Base-by-base conservation (phyloP, 179 eudicot genomes). In the Patellifolia procumbens region DNA sequence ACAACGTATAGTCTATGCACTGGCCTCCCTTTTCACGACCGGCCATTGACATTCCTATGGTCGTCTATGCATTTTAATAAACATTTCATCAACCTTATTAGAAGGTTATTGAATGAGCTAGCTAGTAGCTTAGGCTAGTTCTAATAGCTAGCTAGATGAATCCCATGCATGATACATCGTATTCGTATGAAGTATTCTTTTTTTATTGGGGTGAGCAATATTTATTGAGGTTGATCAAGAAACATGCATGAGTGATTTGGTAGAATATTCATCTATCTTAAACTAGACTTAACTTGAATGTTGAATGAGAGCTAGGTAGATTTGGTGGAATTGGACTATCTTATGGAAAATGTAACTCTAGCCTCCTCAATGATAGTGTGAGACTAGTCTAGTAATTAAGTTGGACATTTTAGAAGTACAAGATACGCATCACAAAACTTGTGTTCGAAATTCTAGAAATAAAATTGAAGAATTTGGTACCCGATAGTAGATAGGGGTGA, bases 1-100 rank as follows among this genome's bases (percentile, higher is more conserved):
- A 4, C 19, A 34, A 65, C 26, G 69, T 34, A 65, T n/a, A n/a
- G n/a, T 39, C 8, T n/a, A 39, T 2, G 48, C 69, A 39, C 13
- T 65, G 12, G 29, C 69, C 29, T 5, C 66, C 13, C 7, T 13
- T 29, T 60, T 60, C 19, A 60, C 37, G 37, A 61, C 66, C 39
- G 66, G 37, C 66, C 66, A 61, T 61, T 61, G 66, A 61, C 66
- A 61, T 61, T 61, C 39, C 39, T 61, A 61, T 15, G 10, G 20
- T 24, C 43, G 43, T 24, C 26, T 2, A 53, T 6, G 2, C 1
- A 56, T 1, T 56, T 56, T 24, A 9, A 56, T 24, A 6, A 56
- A 11, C 31, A 56, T 9, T 56, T 56, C 24, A 24, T 22, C 31
- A 7, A 24, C 3, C 61, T 24, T 22, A 56, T 56, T 56, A 22